Evolutionary conservation across 225 moss, liverwort and hornwort species (phyloP).

Genomic region (Straminergon stramineum): DNA sequence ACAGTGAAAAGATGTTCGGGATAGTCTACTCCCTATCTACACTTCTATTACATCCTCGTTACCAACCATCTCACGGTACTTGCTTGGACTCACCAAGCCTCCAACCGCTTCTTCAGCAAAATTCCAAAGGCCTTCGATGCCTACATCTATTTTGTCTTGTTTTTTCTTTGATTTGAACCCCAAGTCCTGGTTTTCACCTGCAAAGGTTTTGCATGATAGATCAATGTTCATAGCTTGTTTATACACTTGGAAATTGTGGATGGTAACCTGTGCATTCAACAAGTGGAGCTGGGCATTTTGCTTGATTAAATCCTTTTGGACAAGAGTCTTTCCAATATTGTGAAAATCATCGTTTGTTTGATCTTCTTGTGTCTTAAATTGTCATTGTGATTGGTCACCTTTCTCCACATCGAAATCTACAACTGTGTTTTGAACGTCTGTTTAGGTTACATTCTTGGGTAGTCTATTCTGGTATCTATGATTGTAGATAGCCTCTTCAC

Average conservation of each 20-base stretch:
- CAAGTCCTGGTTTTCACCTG: background rate
- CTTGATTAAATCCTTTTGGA: background rate
- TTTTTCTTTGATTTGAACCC: no score
- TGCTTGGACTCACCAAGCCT: background rate
- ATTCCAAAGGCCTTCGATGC: background rate
- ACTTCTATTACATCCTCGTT: background rate
- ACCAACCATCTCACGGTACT: background rate
- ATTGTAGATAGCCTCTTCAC: background rate
- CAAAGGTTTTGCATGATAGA: no score
- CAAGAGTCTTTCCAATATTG: background rate
- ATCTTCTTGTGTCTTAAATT: background rate
- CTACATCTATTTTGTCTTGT: background rate
- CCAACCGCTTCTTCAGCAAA: no score
- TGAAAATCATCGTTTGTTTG: background rate
- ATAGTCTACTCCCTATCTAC: background rate
- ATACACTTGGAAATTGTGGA: background rate
- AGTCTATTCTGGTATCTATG: background rate
- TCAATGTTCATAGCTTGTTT: background rate
- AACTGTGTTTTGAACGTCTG: background rate
- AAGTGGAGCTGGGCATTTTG: background rate
- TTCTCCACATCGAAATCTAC: background rate
- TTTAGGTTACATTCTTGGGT: background rate
- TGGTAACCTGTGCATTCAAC: background rate
- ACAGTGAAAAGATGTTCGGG: background rate
- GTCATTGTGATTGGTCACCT: no score